Base-by-base conservation (phyloP, 2,329 filamentous ascomycete species). In the Alternaria metachromatica region DNA sequence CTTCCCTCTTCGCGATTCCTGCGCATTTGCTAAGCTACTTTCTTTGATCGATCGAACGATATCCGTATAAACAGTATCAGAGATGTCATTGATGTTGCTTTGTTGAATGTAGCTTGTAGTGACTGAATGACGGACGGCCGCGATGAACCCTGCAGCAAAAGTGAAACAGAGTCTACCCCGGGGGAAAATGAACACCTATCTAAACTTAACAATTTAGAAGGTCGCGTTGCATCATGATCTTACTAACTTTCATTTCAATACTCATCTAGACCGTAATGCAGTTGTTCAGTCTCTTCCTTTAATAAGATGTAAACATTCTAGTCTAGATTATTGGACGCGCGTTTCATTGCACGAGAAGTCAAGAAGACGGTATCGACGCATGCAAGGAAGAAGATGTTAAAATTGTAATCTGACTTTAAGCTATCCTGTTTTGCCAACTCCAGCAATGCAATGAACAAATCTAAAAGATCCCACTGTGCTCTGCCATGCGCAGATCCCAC, bases 391-490 rank as follows among this genome's bases (percentile, higher is more conserved):
- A 25, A 53, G 37, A 53, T 15, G 30, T 53, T 25, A 9, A 10
- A 53, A 53, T 53, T 53, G 30, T 37, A 37, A 33, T 53, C 13
- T 53, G 30, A 41, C 28, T 37, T 53, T 23, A 53, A 41, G 5
- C 26, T 61, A 58, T 65, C 64, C 51, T 37, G 58, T 62, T 65
- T 63, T 59, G 30, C 33, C 45, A 60, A 69, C 66, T 67, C 65
- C 66, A 58, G 58, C 58, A 67, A 69, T 69, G 66, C 66, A 69
- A 63, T 54, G 20, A 50, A 55, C 26, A 51, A 26, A 56, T 25
- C 23, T 18, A 33, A 33, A 55, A 33, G 23, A 26, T 9, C 20
- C 5, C 49, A 4, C n/a, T 33, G 30, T 26, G 15, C 56, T 53
- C 49, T 37, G 49, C 49, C 20, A 11, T n/a, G 28, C 49, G 49